Base-by-base conservation (phyloP, 306 rosid species). In the Quercus glauca region DNA sequence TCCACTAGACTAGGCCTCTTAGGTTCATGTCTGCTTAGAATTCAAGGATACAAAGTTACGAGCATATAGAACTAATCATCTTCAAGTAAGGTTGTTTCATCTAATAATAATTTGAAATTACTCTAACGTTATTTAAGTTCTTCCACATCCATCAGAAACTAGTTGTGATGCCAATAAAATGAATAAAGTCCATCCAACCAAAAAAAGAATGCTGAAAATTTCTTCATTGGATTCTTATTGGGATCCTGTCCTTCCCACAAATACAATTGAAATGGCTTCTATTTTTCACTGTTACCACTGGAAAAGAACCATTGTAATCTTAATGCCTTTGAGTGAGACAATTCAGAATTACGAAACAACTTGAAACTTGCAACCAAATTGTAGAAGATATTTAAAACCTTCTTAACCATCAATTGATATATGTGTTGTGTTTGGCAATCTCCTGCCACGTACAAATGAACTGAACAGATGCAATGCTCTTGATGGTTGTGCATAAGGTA, bases 401-500 rank as follows among this genome's bases (percentile, higher is more conserved):
- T 58, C 20, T 79, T 76, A 83, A 29, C 73, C 84, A 60, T 80
- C 84, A 53, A 91, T 83, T 6, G 97, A 76, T 76, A 89, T 81
- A 29, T 4, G 76, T 4, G 97, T 92, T 1, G 91, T 73, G 78
- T 86, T 92, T 35, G 97, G 97, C 81, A 94, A 82, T 67, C 97
- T 86, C 51, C 81, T 79, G 9, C 89, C 90, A 52, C 4, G 73
- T 20, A 94, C 84, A 76, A 94, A 92, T 12, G 94, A 83, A 72
- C 84, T 85, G 87, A 92, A 91, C 6, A 94, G 87, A 83, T 85
- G 95, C 64, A 92, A 63, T 76, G 98, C 82, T 65, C 98, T 88
- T 4, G 98, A 90, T 49, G 97, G 98, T 59, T 92, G 98, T 23
- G 93, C 97, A 76, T 79, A 94, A 2, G 97, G 97, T 12, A 94